Evolutionary conservation across 805 yeast species (phyloP).

Genomic region (Lachancea quebecensis): DNA sequence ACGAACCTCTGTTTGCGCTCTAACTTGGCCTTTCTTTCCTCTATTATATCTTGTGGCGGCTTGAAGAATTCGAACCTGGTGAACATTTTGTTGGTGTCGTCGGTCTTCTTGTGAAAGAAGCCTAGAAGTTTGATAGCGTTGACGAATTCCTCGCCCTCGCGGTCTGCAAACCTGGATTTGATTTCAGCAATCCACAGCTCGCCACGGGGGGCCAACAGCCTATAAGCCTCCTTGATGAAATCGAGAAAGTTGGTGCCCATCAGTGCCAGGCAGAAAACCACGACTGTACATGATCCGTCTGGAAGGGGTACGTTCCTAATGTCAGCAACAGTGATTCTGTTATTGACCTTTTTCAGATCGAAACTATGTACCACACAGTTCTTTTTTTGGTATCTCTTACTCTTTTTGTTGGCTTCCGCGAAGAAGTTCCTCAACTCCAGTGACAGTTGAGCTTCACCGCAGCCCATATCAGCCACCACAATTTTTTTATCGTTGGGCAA

Average conservation of each 20-base stretch:
- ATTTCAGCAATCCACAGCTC: conserved; percentile 97
- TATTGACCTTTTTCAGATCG: conserved; percentile 84
- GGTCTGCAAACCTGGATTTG: conserved; percentile 81
- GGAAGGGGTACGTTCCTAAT: conserved; percentile 81
- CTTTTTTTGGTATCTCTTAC: conserved; percentile 36
- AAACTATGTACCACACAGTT: conserved; percentile 74
- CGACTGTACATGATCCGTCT: conserved; percentile 75
- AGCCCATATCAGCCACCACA: conserved; percentile 96
- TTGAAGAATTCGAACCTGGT: conserved; percentile 90
- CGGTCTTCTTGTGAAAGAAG: conserved; percentile 82
- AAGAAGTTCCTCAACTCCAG: conserved; percentile 51
- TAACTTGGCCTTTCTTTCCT: conserved; percentile 53
- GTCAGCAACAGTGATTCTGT: conserved; percentile 93
- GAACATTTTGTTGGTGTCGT: conserved; percentile 85
- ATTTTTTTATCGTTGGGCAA: conserved; percentile 43
- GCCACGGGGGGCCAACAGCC: conserved; percentile 84
- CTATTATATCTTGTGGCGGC: conserved; percentile 63
- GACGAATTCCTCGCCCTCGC: conserved; percentile 71
- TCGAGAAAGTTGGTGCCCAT: conserved; percentile 98
- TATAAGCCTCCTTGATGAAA: conserved; percentile 81
- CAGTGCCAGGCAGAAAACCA: conserved; percentile 86
- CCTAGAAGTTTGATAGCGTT: conserved; percentile 71
- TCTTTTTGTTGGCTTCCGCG: conserved; percentile 28
- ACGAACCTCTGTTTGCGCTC: conserved; percentile 61
- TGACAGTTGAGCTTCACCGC: conserved; percentile 93